phyloP scores from a whole-genome alignment of 2,329 filamentous ascomycete species.

The Ceratocystis ficicola region DNA sequence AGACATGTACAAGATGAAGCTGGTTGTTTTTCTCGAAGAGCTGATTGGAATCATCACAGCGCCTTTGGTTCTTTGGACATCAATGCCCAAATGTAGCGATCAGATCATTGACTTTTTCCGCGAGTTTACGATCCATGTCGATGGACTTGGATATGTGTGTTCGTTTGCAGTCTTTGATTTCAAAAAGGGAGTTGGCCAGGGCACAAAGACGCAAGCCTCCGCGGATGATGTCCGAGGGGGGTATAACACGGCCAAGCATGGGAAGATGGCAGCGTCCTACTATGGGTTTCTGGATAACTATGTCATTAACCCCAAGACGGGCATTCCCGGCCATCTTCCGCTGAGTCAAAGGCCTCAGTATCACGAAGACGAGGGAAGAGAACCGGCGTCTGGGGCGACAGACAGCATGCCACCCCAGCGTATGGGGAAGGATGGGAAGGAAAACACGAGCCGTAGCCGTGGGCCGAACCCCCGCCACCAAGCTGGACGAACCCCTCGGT shows the following conservation, averaged over 20 bases:
- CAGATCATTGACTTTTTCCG: slow-evolving; percentile 95
- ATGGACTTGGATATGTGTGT: slow-evolving; percentile 89
- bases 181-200: slow-evolving; percentile 57
- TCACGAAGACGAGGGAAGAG: slow-evolving; percentile 4
- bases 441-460: neutral
- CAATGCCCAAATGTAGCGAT: slow-evolving; percentile 76
- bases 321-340: slow-evolving; percentile 48
- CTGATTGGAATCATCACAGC: slow-evolving; percentile 85
- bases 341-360: slow-evolving; percentile 37
- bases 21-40: slow-evolving; percentile 85
- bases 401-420: neutral
- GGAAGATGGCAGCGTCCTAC: slow-evolving; percentile 96
- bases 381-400: neutral
- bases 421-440: slow-evolving; percentile 8
- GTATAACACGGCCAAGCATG: slow-evolving; percentile 89
- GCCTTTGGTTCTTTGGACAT: slow-evolving; percentile 76
- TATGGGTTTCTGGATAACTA: slow-evolving; percentile 94
- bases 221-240: slow-evolving; percentile 65
- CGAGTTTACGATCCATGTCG: slow-evolving; percentile 93
- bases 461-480: slow-evolving; percentile 9
- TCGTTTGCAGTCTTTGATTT: slow-evolving; percentile 97
- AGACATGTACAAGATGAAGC: slow-evolving; percentile 78
- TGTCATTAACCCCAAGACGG: slow-evolving; percentile 57
- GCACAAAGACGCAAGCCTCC: slow-evolving; percentile 26
- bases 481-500: slow-evolving; percentile 10